Evolutionary conservation across 495 filamentous ascomycete genomes (phyloP).

Genomic region (Hypoxylon lienhwacheense): DNA sequence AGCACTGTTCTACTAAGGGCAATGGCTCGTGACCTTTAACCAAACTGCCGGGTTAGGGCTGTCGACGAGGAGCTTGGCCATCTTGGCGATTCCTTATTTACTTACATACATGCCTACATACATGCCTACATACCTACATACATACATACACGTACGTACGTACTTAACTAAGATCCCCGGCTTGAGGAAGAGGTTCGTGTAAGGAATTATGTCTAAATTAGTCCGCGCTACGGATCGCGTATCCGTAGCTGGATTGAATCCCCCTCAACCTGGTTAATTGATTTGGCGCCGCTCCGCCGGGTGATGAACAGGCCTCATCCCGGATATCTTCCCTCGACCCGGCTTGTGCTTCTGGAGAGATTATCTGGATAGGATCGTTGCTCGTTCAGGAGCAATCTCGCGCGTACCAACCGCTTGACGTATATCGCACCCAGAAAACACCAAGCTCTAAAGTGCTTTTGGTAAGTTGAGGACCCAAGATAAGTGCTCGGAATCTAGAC

Average conservation of each 20-base stretch:
- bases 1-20: background rate
- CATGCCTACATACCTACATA: too few species aligned
- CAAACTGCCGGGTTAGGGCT: constrained; percentile 26
- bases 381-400: too few species aligned
- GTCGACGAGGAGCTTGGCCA: constrained; percentile 22
- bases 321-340: constrained; percentile 17
- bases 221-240: constrained; percentile 17
- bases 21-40: constrained; percentile 17
- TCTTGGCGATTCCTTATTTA: constrained; percentile 20
- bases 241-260: constrained; percentile 15
- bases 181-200: constrained; percentile 12
- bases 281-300: constrained; percentile 33
- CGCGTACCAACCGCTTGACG: background rate
- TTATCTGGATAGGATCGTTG: too few species aligned
- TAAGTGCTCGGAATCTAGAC: constrained; percentile 15
- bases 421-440: too few species aligned
- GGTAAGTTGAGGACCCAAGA: background rate
- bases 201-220: constrained; percentile 14
- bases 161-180: too few species aligned
- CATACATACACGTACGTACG: too few species aligned
- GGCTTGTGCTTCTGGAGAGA: too few species aligned
- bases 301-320: constrained; percentile 13
- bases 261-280: constrained; percentile 8
- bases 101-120: too few species aligned
- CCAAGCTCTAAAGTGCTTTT: too few species aligned